Conservation (phyloP, 140 eudicot genomes). For the Oenanthe javanica region DNA sequence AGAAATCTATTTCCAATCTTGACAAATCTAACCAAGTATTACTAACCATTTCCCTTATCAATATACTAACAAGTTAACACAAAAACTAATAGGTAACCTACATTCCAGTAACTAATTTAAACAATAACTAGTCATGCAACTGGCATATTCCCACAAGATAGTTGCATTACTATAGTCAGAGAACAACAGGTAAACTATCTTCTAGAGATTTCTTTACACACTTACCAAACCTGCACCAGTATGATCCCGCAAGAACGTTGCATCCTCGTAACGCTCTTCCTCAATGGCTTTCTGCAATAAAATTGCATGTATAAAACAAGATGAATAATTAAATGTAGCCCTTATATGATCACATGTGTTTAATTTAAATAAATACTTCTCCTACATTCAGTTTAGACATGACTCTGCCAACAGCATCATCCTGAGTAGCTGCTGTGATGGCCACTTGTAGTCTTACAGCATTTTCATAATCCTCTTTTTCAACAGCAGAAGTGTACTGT, state of each 20-base stretch:
- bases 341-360: background rate
- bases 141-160: background rate
- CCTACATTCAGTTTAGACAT: slow-evolving; percentile 67
- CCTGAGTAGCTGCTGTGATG: slow-evolving; percentile 78
- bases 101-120: background rate
- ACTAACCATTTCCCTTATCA: background rate
- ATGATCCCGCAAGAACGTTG: slow-evolving; percentile 63
- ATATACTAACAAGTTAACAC: background rate
- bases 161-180: background rate
- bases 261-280: slow-evolving; percentile 77
- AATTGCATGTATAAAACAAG: background rate
- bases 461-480: slow-evolving; percentile 70
- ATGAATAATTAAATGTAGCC: background rate
- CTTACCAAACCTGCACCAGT: slow-evolving; percentile 95
- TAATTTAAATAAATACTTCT: background rate
- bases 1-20: background rate
- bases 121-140: background rate
- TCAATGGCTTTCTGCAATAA: slow-evolving; percentile 7
- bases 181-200: background rate
- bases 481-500: slow-evolving; percentile 48
- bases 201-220: background rate
- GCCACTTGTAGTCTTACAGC: slow-evolving; percentile 92
- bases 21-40: background rate
- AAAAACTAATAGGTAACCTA: background rate
- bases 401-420: slow-evolving; percentile 59